Percentiles rank a stretch among this genome's conserved stretches.
These are phyloP conservation scores for Candida xiaguanensis DNA, from an alignment of 805 yeast species.

Conservation along the genomic window DNA sequence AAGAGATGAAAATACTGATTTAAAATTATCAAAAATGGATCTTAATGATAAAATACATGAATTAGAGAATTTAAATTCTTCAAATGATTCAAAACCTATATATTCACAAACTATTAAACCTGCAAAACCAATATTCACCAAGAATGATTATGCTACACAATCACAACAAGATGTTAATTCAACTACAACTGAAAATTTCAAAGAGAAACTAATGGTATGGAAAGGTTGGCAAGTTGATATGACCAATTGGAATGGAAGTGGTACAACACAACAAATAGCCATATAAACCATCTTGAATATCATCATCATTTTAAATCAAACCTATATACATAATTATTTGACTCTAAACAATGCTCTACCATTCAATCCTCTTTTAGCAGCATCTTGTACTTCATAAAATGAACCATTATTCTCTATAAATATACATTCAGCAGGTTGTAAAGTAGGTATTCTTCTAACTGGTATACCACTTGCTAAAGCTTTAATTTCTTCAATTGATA, in stretches of 20 bases:
- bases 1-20: constrained; percentile 40
- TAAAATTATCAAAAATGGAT: constrained; percentile 37
- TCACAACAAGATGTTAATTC: constrained; percentile 19
- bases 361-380: constrained; percentile 63
- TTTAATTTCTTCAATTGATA: constrained; percentile 60
- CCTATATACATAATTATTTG: constrained; percentile 25
- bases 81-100: neutral
- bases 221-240: constrained; percentile 84
- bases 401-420: constrained; percentile 52
- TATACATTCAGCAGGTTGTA: constrained; percentile 86
- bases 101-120: constrained; percentile 11
- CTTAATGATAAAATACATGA: constrained; percentile 30
- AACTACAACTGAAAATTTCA: constrained; percentile 43
- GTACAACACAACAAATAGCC: constrained; percentile 37
- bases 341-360: constrained; percentile 86
- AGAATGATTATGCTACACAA: constrained; percentile 26
- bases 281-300: no score
- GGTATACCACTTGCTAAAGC: constrained; percentile 72
- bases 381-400: constrained; percentile 80
- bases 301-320: no score
- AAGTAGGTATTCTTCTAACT: constrained; percentile 71
- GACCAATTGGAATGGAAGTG: constrained; percentile 74
- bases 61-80: constrained; percentile 19
- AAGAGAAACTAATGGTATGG: constrained; percentile 66
- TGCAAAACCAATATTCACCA: constrained; percentile 27